These are phyloP conservation scores for Trichoderma asperellum DNA, from an alignment of 2,329 filamentous ascomycete species.

Conservation along the genomic window DNA sequence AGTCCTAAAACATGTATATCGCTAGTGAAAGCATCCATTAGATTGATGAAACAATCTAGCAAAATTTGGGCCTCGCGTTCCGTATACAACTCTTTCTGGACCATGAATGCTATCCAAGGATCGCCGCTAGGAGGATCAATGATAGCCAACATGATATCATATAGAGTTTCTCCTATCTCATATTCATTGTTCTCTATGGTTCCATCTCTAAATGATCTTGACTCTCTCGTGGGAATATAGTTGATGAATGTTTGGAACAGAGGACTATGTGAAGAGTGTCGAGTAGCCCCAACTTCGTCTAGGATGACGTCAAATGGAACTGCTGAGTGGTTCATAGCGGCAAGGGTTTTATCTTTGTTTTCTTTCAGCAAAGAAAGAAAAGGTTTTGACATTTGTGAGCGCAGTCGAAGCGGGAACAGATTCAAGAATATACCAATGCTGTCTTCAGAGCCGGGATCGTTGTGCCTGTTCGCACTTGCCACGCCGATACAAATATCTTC, in stretches of 20 bases:
- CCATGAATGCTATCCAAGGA: slow-evolving; percentile 25
- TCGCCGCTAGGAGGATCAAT: slow-evolving; percentile 36
- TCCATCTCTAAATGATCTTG: slow-evolving; percentile 29
- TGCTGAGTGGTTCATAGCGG: slow-evolving; percentile 30
- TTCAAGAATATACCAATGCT: slow-evolving; percentile 55
- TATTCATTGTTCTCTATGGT: slow-evolving; percentile 19
- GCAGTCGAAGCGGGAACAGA: slow-evolving; percentile 48
- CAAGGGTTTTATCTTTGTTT: too few relatives aligned
- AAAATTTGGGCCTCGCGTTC: neutral
- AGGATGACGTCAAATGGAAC: slow-evolving; percentile 57
- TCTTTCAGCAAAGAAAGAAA: too few relatives aligned
- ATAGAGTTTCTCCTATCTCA: slow-evolving; percentile 34
- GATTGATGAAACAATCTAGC: too few relatives aligned
- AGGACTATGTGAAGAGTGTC: slow-evolving; percentile 47
- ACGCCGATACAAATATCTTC: slow-evolving; percentile 54
- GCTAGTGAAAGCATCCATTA: too few relatives aligned
- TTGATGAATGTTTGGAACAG: slow-evolving; percentile 53
- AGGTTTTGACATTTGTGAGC: too few relatives aligned
- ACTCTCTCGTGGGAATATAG: slow-evolving; percentile 38
- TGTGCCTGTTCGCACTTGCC: slow-evolving; percentile 49
- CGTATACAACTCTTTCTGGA: slow-evolving; percentile 42
- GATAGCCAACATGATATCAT: slow-evolving; percentile 45
- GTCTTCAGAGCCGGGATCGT: slow-evolving; percentile 37
- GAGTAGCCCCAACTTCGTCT: slow-evolving; percentile 45
- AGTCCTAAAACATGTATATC: too few relatives aligned